Evolutionary conservation across 805 yeast genomes (phyloP), one percentile per base, ranked within the genome.

Genomic region (Barnettozyma populi): DNA sequence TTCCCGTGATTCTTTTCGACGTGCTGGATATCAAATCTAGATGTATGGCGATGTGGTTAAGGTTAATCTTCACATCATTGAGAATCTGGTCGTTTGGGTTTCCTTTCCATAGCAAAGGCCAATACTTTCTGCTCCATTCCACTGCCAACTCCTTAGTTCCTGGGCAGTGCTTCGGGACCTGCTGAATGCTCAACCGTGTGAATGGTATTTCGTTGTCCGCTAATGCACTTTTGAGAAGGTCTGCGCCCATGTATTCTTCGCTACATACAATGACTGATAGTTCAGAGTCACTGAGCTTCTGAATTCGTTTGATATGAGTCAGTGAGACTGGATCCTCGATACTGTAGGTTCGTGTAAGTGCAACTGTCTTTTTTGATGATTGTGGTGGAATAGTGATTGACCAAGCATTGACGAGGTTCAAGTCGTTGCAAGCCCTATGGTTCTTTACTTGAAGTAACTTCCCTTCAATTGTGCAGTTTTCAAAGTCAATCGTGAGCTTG

Each of bases 31-130:
- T 59, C 11, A 45, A 39, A 2, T 48, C 36, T 25, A 73, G 56
- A 44, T 70, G 65, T 3, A 55, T 44, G 32, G 58, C 57, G 43
- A 80, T 80, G 24, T 60, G 60, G 0, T 56, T 67, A 44, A 79
- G 69, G 51, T 86, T 77, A 45, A 82, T 68, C 2, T 56, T 57
- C 20, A 80, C 70, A 7, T 78, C 80, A 25, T 83, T 80, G 36
- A 88, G 64, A 29, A 76, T 76, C 57, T 86, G 94, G 50, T 82
- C 80, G 55, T 81, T 73, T 0, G 96, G 95, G 59, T 90, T 89
- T 0, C 98, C 98, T 55, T 90, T 82, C 98, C 98, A 94, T 36
- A 88, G 74, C 46, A 88, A 67, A 0, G 98, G 98, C 99, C 98
- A 92, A 54, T 75, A 77, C 16, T 68, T 54, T 4, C 64, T 47